Evolutionary conservation across 768 basidiomycete species (phyloP), one percentile per base, ranked within the genome.

Genomic region (Astraeus odoratus): DNA sequence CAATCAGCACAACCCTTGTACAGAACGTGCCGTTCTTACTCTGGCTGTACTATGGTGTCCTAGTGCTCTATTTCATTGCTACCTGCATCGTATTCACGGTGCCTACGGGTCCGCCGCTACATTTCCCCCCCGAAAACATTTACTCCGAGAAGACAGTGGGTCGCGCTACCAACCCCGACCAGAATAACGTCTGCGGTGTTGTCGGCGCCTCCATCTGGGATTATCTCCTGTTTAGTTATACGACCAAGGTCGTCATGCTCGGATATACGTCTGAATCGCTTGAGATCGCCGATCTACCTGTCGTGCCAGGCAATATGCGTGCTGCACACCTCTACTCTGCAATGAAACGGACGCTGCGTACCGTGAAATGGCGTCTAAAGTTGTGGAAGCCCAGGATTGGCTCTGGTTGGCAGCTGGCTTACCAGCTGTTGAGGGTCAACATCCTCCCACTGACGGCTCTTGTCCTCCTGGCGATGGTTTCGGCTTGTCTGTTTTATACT

Each of bases 261-360:
- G 92, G 90, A 2, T 80, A 89, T 63, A 72, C 70, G 2, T 72
- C 83, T 2, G 73, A 76, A 45, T 83, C 77, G 47, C 74, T 95
- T 37, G 87, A 95, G 52, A 88, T 91, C 18, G 89, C 81, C 48
- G 91, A 96, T 59, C 69, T 96, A 24, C 93, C 92, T 5, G 80
- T 94, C 43, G 75, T 93, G 8, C 78, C 86, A 1, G 77, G 72
- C 1, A 61, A 76, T 53, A 82, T 91, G 78, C 86, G 92, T 24
- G 71, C 76, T 0, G 72, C 80, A 4, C 61, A 63, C 54, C 76
- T 86, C 45, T 90, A 80, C 52, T 51, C 75, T n/a, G 56, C 54
- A 19, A 89, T 91, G 84, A 79, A 76, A 46, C 62, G 57, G 5
- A 74, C 76, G 1, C 68, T 81, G 60, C 74, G 70, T 18, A 66